phyloP scores from a whole-genome alignment of 768 basidiomycete species.

The Russula emetica region DNA sequence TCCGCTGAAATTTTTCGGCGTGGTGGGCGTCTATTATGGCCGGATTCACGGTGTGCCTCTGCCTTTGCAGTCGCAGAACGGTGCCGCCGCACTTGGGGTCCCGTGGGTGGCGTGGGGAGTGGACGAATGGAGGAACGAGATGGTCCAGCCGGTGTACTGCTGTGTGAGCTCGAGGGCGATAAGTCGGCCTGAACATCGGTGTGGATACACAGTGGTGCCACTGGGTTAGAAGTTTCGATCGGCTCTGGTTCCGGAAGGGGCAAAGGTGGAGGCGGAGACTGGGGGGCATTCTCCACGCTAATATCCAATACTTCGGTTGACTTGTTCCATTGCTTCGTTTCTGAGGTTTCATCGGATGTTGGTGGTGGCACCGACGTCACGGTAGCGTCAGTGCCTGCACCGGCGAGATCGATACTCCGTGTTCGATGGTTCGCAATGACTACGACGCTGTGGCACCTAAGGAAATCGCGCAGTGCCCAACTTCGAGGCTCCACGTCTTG shows the following conservation, averaged over 20 bases:
- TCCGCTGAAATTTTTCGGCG: constrained; percentile 7
- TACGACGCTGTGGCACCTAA: neutral
- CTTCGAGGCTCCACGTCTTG: constrained; percentile 6
- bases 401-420: constrained; percentile 16
- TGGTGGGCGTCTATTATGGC: neutral
- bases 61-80: constrained; percentile 15
- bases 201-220: constrained; percentile 6
- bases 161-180: neutral
- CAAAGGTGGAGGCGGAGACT: neutral
- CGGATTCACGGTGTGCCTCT: constrained; percentile 1
- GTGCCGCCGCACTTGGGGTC: neutral
- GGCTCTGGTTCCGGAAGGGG: constrained; percentile 6
- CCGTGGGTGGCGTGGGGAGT: constrained; percentile 10
- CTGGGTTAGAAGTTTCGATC: constrained; percentile 5
- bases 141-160: neutral
- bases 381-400: neutral
- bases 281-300: constrained; percentile 13
- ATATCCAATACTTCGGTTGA: constrained; percentile 16
- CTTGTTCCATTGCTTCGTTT: constrained; percentile 2
- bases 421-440: constrained; percentile 11
- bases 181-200: constrained; percentile 1
- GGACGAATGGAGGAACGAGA: constrained; percentile 13
- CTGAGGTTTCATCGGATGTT: neutral
- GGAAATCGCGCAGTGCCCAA: constrained; percentile 4
- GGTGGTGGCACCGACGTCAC: neutral